Base-by-base conservation (phyloP, 202 grass and related monocot species). In the Zoysia matrella region DNA sequence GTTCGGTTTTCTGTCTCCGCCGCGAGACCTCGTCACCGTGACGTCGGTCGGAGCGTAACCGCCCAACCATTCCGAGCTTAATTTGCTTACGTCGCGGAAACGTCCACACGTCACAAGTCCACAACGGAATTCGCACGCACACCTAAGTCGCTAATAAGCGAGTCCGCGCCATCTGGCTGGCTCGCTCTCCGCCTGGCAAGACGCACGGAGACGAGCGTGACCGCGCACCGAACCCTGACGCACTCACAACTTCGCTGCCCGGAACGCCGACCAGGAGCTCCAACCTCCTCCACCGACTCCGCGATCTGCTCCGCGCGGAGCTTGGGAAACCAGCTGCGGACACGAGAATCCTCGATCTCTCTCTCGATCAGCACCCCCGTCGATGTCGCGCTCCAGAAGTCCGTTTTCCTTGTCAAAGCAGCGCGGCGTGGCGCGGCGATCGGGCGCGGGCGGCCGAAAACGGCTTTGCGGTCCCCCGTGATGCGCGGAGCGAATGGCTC, bases 401-500 rank as follows among this genome's bases (percentile, higher is more conserved):
- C 16, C 4, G 22, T 36, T 80, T 39, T 46, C 16, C 1, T 48
- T 49, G 47, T 72, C 44, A 2, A 51, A 50, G 16, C 6, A 30
- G 22, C 22, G 22, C 22, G 22, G 22, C 45, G 13, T 47, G 53
- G 73, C 82, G 52, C 63, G 72, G 22, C 61, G 71, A 42, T 5
- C 45, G 44, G 11, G 58, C 57, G 16, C 22, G 22, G 22, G 22
- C 22, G 22, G 22, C 22, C 22, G 22, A 30, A 30, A 30, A 30
- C 22, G 22, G 22, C 22, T 30, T 30, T 0, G 22, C 22, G 22
- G 3, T 0, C 80, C 2, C 52, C 86, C 86, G 82, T 85, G 87
- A 89, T 41, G 66, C 52, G 47, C 73, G 87, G 78, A 85, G 87
- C 51, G 67, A 85, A 78, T 85, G 87, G 72, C 87, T 89, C 66